Conservation (phyloP, 2,329 filamentous ascomycete genomes). For the Aureobasidium sp. region DNA sequence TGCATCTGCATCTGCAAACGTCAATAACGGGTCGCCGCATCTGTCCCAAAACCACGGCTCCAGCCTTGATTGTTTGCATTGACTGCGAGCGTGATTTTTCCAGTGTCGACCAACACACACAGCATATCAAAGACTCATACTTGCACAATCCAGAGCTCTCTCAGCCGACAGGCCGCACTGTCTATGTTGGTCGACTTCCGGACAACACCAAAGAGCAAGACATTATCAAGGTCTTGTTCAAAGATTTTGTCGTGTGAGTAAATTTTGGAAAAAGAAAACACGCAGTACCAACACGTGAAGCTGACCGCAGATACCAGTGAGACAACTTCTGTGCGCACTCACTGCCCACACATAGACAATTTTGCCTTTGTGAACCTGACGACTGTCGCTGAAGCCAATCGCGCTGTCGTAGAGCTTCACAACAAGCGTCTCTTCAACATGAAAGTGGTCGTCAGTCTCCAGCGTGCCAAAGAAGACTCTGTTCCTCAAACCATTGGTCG, state of each 20-base stretch:
- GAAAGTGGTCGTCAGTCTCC: neutral
- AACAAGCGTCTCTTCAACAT: neutral
- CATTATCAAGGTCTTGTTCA: neutral
- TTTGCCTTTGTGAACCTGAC: constrained; percentile 2
- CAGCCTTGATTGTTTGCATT: neutral
- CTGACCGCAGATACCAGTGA: neutral
- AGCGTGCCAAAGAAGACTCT: neutral
- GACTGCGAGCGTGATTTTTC: constrained; percentile 4
- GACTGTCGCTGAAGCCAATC: neutral
- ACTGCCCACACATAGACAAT: neutral
- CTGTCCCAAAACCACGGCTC: constrained; percentile 3
- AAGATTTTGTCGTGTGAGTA: neutral
- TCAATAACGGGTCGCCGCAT: neutral
- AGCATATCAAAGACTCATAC: constrained; percentile 1
- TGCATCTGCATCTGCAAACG: constrained; percentile 6
- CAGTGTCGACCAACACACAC: neutral
- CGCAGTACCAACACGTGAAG: neutral
- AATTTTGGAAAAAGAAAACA: neutral
- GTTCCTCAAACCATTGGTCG: neutral
- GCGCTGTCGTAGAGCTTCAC: constrained; percentile 5
- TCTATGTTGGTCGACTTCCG: constrained; percentile 4
- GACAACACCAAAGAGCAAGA: neutral
- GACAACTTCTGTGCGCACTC: constrained; percentile 9
- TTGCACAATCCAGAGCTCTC: neutral
- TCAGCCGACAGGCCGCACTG: neutral